Base-by-base conservation (phyloP, 2,329 filamentous ascomycete genomes). In the Penicillium sp. region DNA sequence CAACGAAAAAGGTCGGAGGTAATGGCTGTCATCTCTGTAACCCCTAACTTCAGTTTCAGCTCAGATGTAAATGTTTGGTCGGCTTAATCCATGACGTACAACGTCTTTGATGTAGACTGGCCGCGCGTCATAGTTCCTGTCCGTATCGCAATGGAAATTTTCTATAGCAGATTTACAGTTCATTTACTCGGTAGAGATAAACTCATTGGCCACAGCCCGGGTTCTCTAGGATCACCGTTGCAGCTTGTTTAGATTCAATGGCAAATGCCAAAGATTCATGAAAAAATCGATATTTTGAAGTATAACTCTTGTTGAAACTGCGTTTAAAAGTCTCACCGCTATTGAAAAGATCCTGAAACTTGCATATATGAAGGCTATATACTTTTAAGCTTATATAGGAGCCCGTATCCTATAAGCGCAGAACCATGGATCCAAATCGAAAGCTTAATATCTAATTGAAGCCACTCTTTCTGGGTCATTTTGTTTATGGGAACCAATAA, bases 101-200 rank as follows among this genome's bases (percentile, higher is more conserved):
- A 44, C 29, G 29, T 51, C 48, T 34, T 13, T 38, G 18, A 53
- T 56, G 42, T 38, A 42, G 54, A 56, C 60, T 18, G 56, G 56
- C 55, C 62, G 58, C 61, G 62, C 58, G 59, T 62, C 62, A 62
- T 51, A 55, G 27, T 55, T 57, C 51, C 47, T 62, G 50, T 55
- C 34, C 16, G 52, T 47, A 53, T 61, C 30, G 32, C 50, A 59
- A 61, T 38, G 29, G 43, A 43, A 50, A 19, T 13, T 16, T 19
- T n/a, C 9, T 23, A n/a, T 35, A 44, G 40, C 48, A 52, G 26
- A 5, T 53, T 48, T 7, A 11, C 19, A 14, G 13, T 51, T 35
- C 7, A 23, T 39, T 7, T 26, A 26, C n/a, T 27, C 13, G 8
- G 18, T 8, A 41, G n/a, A 9, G 18, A 18, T 6, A n/a, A 45